Evolutionary conservation across 257 asterid species (phyloP), one percentile per base, ranked within the genome.

Genomic region (Salvia miltiorrhiza): DNA sequence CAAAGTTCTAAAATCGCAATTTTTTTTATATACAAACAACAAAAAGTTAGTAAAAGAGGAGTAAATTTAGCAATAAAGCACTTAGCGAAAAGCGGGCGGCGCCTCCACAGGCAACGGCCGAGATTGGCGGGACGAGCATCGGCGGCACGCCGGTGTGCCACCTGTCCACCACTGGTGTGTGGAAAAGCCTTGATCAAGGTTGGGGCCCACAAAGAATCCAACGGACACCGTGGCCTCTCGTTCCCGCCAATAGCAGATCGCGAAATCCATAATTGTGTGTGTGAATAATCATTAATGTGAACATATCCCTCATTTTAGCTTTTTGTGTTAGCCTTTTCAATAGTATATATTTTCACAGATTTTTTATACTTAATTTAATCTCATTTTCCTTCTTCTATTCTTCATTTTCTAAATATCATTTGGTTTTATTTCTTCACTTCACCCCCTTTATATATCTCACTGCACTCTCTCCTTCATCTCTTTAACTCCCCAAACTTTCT

Each of bases 51-150:
- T 13, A 63, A 43, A 37, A 12, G 4, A 7, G 13, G 20, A 63
- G 54, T 53, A n/a, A 7, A 48, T 39, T 41, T 24, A 33, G 32
- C 3, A 68, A 30, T 50, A 70, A 70, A 63, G 50, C 50, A 9
- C 32, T 11, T 50, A 3, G 26, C 28, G 57, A 75, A 69, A 59
- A 13, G 35, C 32, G 53, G 70, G 70, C 85, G 82, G 81, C 85
- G 84, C 82, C 81, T 78, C 83, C 73, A 55, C 19, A 53, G 68
- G 73, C 82, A 74, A 61, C 69, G 79, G 79, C 88, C 93, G 82
- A 80, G 83, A 87, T 82, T 79, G 69, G 71, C 82, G 90, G 84
- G 75, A 39, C 41, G 14, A 49, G n/a, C 81, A 52, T 60, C 67
- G 32, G 55, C 4, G 16, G 5, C 16, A 50, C 20, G 50, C 13